These are phyloP conservation scores for Rhizopus microsporus DNA, from an alignment of 371 early-diverging fungal species.

Conservation along the genomic window DNA sequence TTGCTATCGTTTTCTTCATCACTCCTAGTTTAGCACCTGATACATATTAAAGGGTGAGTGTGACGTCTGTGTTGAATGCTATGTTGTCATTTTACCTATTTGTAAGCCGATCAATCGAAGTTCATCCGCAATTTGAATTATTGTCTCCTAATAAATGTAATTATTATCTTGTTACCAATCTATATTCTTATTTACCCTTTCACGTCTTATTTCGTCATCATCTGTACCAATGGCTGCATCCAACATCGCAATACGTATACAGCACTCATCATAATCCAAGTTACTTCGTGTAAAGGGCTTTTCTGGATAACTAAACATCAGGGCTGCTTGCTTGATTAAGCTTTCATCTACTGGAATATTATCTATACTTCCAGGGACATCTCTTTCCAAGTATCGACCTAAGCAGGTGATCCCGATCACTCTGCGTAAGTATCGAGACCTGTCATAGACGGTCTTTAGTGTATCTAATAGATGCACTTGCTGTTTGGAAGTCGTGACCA, in stretches of 20 bases:
- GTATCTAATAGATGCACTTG: slow-evolving; percentile 27
- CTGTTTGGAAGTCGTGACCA: slow-evolving; percentile 8
- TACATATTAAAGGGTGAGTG: slow-evolving; percentile 5
- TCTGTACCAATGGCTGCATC: slow-evolving; percentile 36
- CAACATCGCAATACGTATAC: slow-evolving; percentile 20
- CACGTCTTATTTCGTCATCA: slow-evolving; percentile 26
- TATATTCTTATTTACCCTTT: slow-evolving; percentile 19
- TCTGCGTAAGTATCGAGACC: slow-evolving; percentile 27
- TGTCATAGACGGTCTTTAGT: slow-evolving; percentile 24
- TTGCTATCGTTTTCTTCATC: slow-evolving; percentile 36
- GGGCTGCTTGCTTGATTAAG: slow-evolving; percentile 6
- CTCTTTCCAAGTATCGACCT: slow-evolving; percentile 19
- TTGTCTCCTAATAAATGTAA: neutral
- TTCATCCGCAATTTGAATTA: slow-evolving; percentile 17
- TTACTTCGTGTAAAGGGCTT: slow-evolving; percentile 21
- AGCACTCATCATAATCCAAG: slow-evolving; percentile 27
- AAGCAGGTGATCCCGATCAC: slow-evolving; percentile 25
- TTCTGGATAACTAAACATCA: slow-evolving; percentile 18
- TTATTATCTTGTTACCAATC: neutral
- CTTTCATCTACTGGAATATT: slow-evolving; percentile 14
- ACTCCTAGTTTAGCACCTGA: slow-evolving; percentile 31
- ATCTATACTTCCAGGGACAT: slow-evolving; percentile 15
- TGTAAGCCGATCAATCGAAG: slow-evolving; percentile 27
- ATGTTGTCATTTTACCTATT: slow-evolving; percentile 27
- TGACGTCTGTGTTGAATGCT: neutral